Percentiles rank a stretch among this genome's conserved stretches.
Evolutionary conservation across 371 early-diverging fungal species (phyloP).

Genomic region (Circinella umbellata): DNA sequence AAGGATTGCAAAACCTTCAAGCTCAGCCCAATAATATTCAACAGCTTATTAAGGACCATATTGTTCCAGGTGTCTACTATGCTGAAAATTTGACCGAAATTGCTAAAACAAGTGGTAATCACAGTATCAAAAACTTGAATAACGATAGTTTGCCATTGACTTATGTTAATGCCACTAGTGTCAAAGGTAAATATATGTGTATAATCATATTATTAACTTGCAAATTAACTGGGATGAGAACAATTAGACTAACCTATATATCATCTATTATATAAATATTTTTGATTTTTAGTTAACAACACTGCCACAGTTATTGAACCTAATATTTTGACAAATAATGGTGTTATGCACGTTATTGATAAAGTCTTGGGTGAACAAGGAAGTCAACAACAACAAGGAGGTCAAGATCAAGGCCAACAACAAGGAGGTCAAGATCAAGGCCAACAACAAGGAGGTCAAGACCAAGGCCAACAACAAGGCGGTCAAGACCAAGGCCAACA

Average conservation of each 20-base stretch:
- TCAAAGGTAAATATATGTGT: background rate
- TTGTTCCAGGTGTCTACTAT: slow-evolving; percentile 46
- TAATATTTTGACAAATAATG: slow-evolving; percentile 48
- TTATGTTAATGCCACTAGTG: slow-evolving; percentile 10
- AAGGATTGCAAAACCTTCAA: background rate
- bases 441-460: slow-evolving; percentile 6
- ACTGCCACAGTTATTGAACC: slow-evolving; percentile 35
- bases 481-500: background rate
- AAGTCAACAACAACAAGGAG: background rate
- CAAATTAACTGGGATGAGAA: background rate
- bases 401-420: background rate
- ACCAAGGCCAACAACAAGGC: background rate
- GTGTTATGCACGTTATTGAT: slow-evolving; percentile 55
- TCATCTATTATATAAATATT: background rate
- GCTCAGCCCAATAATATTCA: slow-evolving; percentile 8
- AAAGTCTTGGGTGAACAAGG: background rate
- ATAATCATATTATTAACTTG: background rate
- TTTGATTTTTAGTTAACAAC: slow-evolving; percentile 31
- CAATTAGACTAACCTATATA: background rate
- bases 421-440: background rate
- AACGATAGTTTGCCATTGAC: slow-evolving; percentile 11
- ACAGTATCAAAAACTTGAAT: slow-evolving; percentile 20
- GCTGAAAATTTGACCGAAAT: slow-evolving; percentile 37
- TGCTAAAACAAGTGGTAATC: slow-evolving; percentile 17
- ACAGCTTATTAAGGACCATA: slow-evolving; percentile 34